Evolutionary conservation across 2,329 filamentous ascomycete species (phyloP).

Genomic region (Paracoccidioides brasiliensis): DNA sequence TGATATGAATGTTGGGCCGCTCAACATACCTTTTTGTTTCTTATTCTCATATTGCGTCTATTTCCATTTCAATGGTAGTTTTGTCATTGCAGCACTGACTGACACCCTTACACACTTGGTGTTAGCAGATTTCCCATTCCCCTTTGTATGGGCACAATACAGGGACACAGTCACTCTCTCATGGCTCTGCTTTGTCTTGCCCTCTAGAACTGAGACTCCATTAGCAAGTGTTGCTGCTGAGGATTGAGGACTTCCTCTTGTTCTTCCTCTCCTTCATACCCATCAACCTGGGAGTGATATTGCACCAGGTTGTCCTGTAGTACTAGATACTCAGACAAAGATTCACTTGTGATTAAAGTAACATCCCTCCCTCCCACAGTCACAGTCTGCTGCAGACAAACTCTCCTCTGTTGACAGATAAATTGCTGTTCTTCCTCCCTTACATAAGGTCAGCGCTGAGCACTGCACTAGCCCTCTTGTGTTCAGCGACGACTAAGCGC

Average conservation of each 20-base stretch:
- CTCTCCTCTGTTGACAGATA: no score
- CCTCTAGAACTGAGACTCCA: background rate
- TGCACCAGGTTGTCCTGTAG: no score
- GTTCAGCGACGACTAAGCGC: background rate
- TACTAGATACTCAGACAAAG: no score
- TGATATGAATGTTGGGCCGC: background rate
- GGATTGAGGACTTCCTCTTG: background rate
- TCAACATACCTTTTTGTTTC: background rate
- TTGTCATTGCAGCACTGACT: background rate
- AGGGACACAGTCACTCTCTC: no score
- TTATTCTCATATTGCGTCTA: background rate
- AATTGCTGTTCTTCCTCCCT: background rate
- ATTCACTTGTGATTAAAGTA: no score
- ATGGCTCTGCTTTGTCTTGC: background rate
- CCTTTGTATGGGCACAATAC: no score
- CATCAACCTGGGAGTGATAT: no score
- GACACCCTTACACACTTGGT: background rate
- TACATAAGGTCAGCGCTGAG: background rate
- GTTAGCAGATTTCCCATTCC: background rate
- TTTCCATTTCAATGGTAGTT: background rate
- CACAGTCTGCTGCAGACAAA: no score
- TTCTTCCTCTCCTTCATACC: background rate
- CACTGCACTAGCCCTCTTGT: background rate
- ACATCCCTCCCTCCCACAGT: background rate
- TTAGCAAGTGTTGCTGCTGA: background rate